Base-by-base conservation (phyloP, 345 rosid species). In the Eutrema heterophyllum region DNA sequence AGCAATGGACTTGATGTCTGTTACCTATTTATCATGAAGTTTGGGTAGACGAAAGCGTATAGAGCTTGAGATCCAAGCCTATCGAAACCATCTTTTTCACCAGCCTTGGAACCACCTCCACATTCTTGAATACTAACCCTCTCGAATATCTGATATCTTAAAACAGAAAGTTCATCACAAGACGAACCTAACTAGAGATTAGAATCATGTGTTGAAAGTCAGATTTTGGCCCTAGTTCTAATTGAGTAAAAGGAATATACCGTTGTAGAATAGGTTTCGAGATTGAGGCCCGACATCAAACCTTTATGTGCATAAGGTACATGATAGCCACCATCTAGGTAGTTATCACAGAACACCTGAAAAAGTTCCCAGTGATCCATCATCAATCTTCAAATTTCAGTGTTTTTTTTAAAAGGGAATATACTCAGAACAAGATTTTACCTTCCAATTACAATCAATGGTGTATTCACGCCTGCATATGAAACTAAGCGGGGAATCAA, bases 301-400 rank as follows among this genome's bases (percentile, higher is more conserved):
- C 84, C 90, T 84, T 88, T 87, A 78, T 91, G 98, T 12, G 97
- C 97, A 77, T 88, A 91, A 36, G 96, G 98, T 46, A 94, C 98
- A 79, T 94, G 97, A 81, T 94, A 94, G 18, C 97, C 98, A 68
- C 97, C 98, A 77, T 94, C 98, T 65, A 94, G 82, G 83, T 89
- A 94, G 85, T 94, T 94, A 78, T 94, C 98, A 70, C 96, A 91
- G 69, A 94, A 94, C n/a, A 91, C 98, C 97, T 94, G 81, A 14
- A 44, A 44, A 63, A 56, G 3, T 56, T 16, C 12, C 9, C 26
- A 64, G 24, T 11, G 57, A 66, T 18, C 50, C 39, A 53, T 36
- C 55, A 78, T 60, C 36, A 59, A 36, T 43, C 45, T 67, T 32
- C 2, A n/a, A 35, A 52, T 29, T 2, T 60, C 26, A 29, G 5